These are phyloP conservation scores for Phanerochaete sordida DNA, from an alignment of 768 basidiomycete species.

Conservation along the genomic window DNA sequence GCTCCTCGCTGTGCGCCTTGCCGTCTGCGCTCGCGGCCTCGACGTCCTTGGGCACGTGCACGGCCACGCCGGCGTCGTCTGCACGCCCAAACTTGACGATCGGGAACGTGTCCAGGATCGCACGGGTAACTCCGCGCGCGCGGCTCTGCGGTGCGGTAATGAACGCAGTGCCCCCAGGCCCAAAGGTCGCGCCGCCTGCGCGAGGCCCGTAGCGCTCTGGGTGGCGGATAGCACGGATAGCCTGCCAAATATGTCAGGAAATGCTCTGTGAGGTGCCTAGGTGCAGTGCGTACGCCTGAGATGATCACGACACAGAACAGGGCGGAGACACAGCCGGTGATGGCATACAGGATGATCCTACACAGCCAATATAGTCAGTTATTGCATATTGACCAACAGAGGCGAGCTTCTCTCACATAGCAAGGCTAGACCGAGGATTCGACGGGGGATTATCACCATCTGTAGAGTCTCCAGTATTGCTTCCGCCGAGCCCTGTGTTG, in stretches of 20 bases:
- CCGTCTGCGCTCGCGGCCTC: constrained; percentile 17
- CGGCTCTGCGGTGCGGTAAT: constrained; percentile 49
- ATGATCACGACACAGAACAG: constrained; percentile 84
- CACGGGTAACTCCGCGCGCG: constrained; percentile 82
- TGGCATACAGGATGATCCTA: constrained; percentile 82
- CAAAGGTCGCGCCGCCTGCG: constrained; percentile 24
- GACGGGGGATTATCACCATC: constrained; percentile 57
- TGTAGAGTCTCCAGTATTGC: constrained; percentile 16
- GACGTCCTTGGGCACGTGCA: constrained; percentile 26
- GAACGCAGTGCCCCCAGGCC: constrained; percentile 3
- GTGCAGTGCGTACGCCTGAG: constrained; percentile 57
- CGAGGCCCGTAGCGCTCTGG: constrained; percentile 92
- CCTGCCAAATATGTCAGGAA: constrained; percentile 35
- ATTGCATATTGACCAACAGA: background rate
- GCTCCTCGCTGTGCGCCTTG: background rate
- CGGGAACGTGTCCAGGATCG: constrained; percentile 95
- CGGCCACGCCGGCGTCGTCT: constrained; percentile 1
- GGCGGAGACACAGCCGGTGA: constrained; percentile 85
- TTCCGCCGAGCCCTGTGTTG: constrained; percentile 22
- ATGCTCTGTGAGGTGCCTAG: background rate
- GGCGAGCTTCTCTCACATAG: constrained; percentile 1
- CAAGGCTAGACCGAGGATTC: constrained; percentile 26
- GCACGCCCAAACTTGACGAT: constrained; percentile 69
- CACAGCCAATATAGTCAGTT: background rate
- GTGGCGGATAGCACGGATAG: constrained; percentile 77